phyloP scores from a whole-genome alignment of 805 yeast genomes.

The Sungouiozyma ichnusensis region DNA sequence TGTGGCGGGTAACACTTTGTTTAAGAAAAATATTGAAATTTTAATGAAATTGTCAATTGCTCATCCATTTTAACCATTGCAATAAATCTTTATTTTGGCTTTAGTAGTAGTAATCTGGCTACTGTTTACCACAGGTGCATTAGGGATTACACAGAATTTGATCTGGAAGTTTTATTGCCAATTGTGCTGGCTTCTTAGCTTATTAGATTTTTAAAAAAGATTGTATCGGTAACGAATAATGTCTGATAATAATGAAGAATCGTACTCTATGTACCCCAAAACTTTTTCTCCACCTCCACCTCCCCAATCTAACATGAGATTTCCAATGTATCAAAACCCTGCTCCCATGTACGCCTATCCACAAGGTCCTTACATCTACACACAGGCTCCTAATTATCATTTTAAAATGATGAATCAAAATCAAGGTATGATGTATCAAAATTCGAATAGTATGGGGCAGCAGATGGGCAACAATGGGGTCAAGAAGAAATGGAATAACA shows the following conservation, averaged over 20 bases:
- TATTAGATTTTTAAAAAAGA: too few relatives aligned
- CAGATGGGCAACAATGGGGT: conserved; percentile 5
- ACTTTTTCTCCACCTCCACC: conserved; percentile 26
- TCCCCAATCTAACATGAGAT: conserved; percentile 24
- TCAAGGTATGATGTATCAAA: conserved; percentile 10
- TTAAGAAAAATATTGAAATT: too few relatives aligned
- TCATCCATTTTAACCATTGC: too few relatives aligned
- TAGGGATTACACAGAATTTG: too few relatives aligned
- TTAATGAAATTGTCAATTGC: too few relatives aligned
- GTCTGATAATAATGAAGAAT: conserved; percentile 19
- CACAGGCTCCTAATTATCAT: conserved; percentile 20
- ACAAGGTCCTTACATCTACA: conserved; percentile 21
- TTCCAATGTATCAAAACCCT: conserved; percentile 19
- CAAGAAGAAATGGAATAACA: conserved; percentile 20
- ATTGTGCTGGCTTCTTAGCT: too few relatives aligned
- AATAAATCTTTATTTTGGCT: too few relatives aligned
- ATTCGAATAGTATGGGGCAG: conserved; percentile 1
- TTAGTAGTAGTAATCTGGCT: too few relatives aligned
- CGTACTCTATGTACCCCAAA: conserved; percentile 28
- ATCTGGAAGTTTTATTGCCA: too few relatives aligned
- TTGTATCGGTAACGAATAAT: not conserved
- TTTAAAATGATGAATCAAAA: conserved; percentile 24
- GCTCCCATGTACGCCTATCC: conserved; percentile 24
- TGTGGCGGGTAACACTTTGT: too few relatives aligned
- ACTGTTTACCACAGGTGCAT: too few relatives aligned